Base-by-base conservation (phyloP, 768 basidiomycete genomes). In the Phanerochaete carnosa region DNA sequence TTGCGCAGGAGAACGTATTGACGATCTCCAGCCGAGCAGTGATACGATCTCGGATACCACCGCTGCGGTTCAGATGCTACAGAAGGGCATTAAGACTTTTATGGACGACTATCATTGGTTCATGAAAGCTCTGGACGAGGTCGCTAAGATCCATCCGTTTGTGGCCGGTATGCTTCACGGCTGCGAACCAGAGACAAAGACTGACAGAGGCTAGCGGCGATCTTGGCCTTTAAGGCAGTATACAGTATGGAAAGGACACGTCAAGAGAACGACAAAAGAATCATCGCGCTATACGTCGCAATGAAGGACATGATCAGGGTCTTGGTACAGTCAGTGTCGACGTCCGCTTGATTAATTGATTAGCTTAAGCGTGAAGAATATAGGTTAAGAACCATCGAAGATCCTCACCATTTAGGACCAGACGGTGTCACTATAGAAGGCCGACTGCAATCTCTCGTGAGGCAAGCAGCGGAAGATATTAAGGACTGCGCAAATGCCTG, bases 291-390 rank as follows among this genome's bases (percentile, higher is more conserved):
- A 6, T 79, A 79, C 43, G 68, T 79, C 23, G 76, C 80, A 56
- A 84, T 84, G 81, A 77, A 76, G 62, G 75, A 82, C 45, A 74
- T 79, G 72, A 80, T 83, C 76, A 59, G 66, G n/a, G 73, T 74
- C 2, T 75, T 83, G 43, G 74, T 80, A 25, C 72, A 79, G 80
- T 79, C 57, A n/a, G 79, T 29, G 22, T 35, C 57, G 8, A 19
- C 7, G 5, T 23, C 23, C 28, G 6, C 33, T 23, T 49, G 2
- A 43, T 33, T 49, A 8, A 12, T 15, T 2, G 30, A 25, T 23
- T 37, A n/a, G 23, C 30, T 45, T n/a, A 16, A 16, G 19, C 23
- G 7, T 5, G 26, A 19, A 8, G 19, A 4, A 15, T 51, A 1
- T 39, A 64, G 63, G 26, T 35, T 64, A 13, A 19, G 37, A n/a